A percentile compares a stretch with the other conserved stretches of the same genome.
Conservation (phyloP, 2,329 filamentous ascomycete genomes). For the Tolypocladium album region DNA sequence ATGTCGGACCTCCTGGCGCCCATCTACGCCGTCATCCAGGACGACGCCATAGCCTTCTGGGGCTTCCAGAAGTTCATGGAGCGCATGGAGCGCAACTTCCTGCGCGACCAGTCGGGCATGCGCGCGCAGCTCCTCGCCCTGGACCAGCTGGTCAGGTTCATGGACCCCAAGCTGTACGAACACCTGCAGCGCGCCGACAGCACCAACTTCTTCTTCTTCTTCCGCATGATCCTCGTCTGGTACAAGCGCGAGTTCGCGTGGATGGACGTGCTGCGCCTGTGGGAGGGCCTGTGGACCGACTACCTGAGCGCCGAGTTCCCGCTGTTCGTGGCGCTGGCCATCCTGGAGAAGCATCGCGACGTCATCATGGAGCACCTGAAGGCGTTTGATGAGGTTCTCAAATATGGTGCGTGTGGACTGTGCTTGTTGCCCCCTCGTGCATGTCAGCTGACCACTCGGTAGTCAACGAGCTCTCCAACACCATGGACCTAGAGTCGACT, state of each 20-base stretch:
- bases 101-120: constrained; percentile 95
- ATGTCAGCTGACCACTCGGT: constrained; percentile 7
- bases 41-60: constrained; percentile 96
- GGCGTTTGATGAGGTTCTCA: constrained; percentile 93
- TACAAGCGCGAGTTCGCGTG: constrained; percentile 96
- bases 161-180: constrained; percentile 88
- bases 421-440: not conserved
- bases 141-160: constrained; percentile 90
- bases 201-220: constrained; percentile 99
- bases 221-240: constrained; percentile 97
- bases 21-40: constrained; percentile 94
- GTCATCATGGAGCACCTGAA: constrained; percentile 92
- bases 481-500: constrained; percentile 80
- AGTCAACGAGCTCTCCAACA: constrained; percentile 93
- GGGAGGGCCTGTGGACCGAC: constrained; percentile 94
- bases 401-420: constrained; percentile 59
- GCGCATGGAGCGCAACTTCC: constrained; percentile 93
- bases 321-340: constrained; percentile 85
- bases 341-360: constrained; percentile 89
- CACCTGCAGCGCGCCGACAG: constrained; percentile 85
- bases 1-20: constrained; percentile 97
- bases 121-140: constrained; percentile 80
- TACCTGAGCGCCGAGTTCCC: constrained; percentile 84
- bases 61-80: constrained; percentile 94
- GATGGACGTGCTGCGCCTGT: constrained; percentile 74